Evolutionary conservation across 2,329 filamentous ascomycete genomes (phyloP), one percentile per base, ranked within the genome.

Genomic region (Lachnellula cervina): DNA sequence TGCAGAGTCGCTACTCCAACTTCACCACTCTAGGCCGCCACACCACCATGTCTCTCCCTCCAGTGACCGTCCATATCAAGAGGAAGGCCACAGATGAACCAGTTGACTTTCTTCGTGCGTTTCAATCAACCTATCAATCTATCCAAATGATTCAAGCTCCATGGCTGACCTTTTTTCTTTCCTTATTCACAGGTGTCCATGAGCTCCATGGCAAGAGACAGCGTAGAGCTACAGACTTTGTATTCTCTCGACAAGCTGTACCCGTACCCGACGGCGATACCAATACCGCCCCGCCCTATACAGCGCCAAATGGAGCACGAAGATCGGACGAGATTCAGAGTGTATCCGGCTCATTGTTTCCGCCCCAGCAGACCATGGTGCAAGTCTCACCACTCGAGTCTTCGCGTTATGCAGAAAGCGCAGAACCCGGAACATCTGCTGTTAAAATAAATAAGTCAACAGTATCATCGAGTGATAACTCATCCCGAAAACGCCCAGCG

Each of bases 1-100:
- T 32, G 28, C 28, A 32, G 28, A 32, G 28, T 32, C 28, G 28
- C 28, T 32, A 32, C 28, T 32, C 28, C 9, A 32, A 32, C 9
- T 9, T 32, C 28, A 32, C 9, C 28, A 11, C 9, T 32, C 28
- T 32, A 11, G 28, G 8, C 28, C 50, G 17, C 21, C 21, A 9
- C 23, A 13, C 37, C 53, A 54, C n/a, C 52, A 68, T 68, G 65
- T 64, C 66, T 60, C 55, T 68, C 16, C 68, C 68, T 44, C 69
- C 69, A 32, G 55, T 46, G 16, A 62, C 60, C 7, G 59, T 70
- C n/a, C 62, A 63, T 25, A 66, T 70, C 57, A 70, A 70, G 61
- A 60, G 69, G 43, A 70, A 69, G 57, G 57, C 58, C 21, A 69
- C 64, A 9, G 69, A 70, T 49, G 65, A 69, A 16, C 69, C 69